A percentile compares a stretch with the other conserved stretches of the same genome.
phyloP scores from a whole-genome alignment of 192 early-diverging fungal species.

The Dimargaris xerosporica region DNA sequence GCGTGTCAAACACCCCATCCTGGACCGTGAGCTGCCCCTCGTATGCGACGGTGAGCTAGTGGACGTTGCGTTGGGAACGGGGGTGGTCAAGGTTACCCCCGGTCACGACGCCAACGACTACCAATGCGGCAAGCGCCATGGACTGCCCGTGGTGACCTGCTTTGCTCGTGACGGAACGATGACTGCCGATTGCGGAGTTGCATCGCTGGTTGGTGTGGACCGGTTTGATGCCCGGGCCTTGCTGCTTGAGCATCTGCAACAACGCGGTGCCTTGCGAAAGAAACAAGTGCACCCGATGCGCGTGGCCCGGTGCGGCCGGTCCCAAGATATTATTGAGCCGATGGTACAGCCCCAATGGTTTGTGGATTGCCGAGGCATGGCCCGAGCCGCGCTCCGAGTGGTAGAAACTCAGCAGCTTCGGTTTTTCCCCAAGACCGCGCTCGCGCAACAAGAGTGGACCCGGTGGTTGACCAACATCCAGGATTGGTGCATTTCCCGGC shows the following conservation, averaged over 20 bases:
- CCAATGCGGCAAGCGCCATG: constrained; percentile 85
- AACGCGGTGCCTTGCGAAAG: constrained; percentile 75
- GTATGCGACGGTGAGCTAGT: constrained; percentile 72
- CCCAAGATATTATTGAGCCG: constrained; percentile 91
- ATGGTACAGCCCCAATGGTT: constrained; percentile 99
- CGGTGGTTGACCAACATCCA: constrained; percentile 89
- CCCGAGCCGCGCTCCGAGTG: constrained; percentile 60
- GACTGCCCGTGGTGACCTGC: constrained; percentile 87
- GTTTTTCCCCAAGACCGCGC: constrained; percentile 68
- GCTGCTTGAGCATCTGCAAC: constrained; percentile 75
- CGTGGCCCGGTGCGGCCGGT: constrained; percentile 74
- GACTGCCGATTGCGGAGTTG: constrained; percentile 69
- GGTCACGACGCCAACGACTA: constrained; percentile 98
- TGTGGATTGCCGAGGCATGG: constrained; percentile 83
- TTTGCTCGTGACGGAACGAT: constrained; percentile 90
- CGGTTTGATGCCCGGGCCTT: constrained; percentile 85
- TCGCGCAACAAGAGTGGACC: constrained; percentile 73
- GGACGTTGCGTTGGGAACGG: constrained; percentile 88
- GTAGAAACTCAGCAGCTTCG: constrained; percentile 64
- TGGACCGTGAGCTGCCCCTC: constrained; percentile 76
- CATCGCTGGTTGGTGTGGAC: constrained; percentile 62
- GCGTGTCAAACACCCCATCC: constrained; percentile 87
- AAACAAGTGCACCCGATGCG: constrained; percentile 85
- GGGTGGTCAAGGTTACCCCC: constrained; percentile 98
- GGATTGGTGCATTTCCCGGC: constrained; percentile 98